Evolutionary conservation across 2,329 filamentous ascomycete genomes (phyloP), one percentile per base, ranked within the genome.

Genomic region (Scopulariopsis brevicaulis): DNA sequence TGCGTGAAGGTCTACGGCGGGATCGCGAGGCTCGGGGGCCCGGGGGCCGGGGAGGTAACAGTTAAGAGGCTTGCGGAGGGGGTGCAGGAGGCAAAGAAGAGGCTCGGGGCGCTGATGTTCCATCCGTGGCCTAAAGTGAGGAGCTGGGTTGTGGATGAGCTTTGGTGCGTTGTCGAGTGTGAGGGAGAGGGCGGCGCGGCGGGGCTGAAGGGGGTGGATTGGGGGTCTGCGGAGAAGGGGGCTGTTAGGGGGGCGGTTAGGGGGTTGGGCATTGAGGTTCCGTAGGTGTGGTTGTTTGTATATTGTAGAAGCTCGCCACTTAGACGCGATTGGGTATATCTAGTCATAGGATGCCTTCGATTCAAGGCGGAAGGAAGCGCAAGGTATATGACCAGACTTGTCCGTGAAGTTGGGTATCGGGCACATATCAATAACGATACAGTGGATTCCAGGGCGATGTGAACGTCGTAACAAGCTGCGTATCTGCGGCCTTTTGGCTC

Each of bases 91-190:
- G 87, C 86, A 3, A 70, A 84, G 57, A 84, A 80, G 67, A 89
- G 91, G 68, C 73, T 96, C 48, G 80, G 81, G 0, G 83, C 80
- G 24, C 82, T 96, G 75, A 74, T 96, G 62, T 71, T 83, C 59
- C 93, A 96, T 73, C 89, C 90, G 1, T 96, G 90, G 77, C 90
- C 92, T 6, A 81, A 82, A 65, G 84, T 95, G 63, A 73, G 85
- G 60, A 79, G 71, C 60, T 68, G 76, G 53, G 83, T 82, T 18
- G 77, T 83, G 4, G 84, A 87, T 63, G 81, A 83, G 69, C 67
- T 86, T 37, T 86, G 79, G 80, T 72, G 68, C 20, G 63, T 79
- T 58, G 25, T 62, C 72, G 68, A 63, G 15, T 63, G 65, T 56
- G 61, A 62, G 11, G 68, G 64, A 20, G 64, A 69, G 58, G 67